Conservation (phyloP, 2,329 filamentous ascomycete species). For the Fusarium albidum region DNA sequence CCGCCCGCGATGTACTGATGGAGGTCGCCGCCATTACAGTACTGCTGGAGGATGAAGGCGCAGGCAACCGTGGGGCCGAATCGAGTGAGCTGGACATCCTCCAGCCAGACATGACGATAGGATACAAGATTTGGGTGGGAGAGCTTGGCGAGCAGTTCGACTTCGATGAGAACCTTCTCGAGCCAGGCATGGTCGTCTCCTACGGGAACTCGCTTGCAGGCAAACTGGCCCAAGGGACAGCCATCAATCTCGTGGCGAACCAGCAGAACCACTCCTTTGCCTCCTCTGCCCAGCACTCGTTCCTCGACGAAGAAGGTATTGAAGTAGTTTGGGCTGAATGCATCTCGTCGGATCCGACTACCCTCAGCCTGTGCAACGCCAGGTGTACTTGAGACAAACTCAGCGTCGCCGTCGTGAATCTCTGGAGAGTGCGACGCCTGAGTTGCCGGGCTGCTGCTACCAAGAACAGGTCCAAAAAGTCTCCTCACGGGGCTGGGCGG, state of each 20-base stretch:
- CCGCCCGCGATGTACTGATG: slow-evolving; percentile 85
- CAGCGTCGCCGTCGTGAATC: slow-evolving; percentile 44
- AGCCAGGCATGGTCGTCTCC: slow-evolving; percentile 95
- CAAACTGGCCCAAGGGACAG: slow-evolving; percentile 87
- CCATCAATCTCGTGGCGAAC: slow-evolving; percentile 92
- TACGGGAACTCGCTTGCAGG: slow-evolving; percentile 96
- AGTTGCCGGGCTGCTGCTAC: slow-evolving; percentile 13
- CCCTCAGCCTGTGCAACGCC: slow-evolving; percentile 56
- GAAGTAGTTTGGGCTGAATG: slow-evolving; percentile 94
- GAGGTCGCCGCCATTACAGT: slow-evolving; percentile 93
- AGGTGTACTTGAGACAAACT: slow-evolving; percentile 64
- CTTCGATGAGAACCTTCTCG: slow-evolving; percentile 91
- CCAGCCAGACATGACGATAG: slow-evolving; percentile 96
- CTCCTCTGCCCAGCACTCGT: slow-evolving; percentile 83
- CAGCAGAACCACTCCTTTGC: slow-evolving; percentile 94
- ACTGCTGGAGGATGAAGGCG: slow-evolving; percentile 96
- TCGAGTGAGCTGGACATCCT: slow-evolving; percentile 82
- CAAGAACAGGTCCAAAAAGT: slow-evolving; percentile 56
- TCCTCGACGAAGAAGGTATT: slow-evolving; percentile 92
- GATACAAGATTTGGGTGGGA: slow-evolving; percentile 96
- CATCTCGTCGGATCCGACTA: slow-evolving; percentile 82
- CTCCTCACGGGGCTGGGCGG: slow-evolving; percentile 64
- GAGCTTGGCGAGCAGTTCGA: slow-evolving; percentile 88
- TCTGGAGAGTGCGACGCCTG: slow-evolving; percentile 30
- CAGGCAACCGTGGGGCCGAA: slow-evolving; percentile 94